Evolutionary conservation across 2,329 filamentous ascomycete species (phyloP), one percentile per base, ranked within the genome.

Genomic region (Trichoderma polysporum): DNA sequence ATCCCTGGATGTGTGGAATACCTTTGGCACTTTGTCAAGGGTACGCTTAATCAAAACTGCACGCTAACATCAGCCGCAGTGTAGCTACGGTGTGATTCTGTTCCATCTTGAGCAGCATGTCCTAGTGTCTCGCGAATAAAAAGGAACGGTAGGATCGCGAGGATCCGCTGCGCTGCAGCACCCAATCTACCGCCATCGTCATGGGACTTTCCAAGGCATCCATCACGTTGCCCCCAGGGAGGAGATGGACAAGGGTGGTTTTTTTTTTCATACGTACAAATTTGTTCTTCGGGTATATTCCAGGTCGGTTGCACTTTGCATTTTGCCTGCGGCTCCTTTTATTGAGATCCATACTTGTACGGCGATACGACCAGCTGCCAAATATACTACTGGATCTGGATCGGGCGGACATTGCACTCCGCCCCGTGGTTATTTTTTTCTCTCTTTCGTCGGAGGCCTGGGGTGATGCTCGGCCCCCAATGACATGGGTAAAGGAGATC

Each of bases 171-270:
- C 41, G 50, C 17, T 56, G 65, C 65, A 67, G 59, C 65, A 52
- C 50, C 50, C 59, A 67, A 67, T 67, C 65, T 62, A 57, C 52
- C 54, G 35, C 39, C 65, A 67, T 67, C 65, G 65, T 67, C 65
- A 67, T 52, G 64, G 57, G 58, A 58, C 33, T 35, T 47, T 60
- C 39, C 41, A 41, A 41, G 37, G 19, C 56, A 29, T 39, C 33
- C 41, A 45, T 45, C 22, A 45, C 19, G 33, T 22, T 47, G 22
- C 47, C 41, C 49, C 33, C 4, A 45, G 17, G 22, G 52, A 17
- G 3, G 15, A 41, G 45, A 49, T 49, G 54, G 13, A 17, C 25
- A 50, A 45, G 29, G 31, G 39, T 9, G 41, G n/a, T 22, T 8
- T 19, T 45, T 45, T 45, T 4, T 10, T 9, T 19, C n/a, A 9